Evolutionary conservation across 2,329 filamentous ascomycete genomes (phyloP).

Genomic region (Sporothrix brunneoviolacea): DNA sequence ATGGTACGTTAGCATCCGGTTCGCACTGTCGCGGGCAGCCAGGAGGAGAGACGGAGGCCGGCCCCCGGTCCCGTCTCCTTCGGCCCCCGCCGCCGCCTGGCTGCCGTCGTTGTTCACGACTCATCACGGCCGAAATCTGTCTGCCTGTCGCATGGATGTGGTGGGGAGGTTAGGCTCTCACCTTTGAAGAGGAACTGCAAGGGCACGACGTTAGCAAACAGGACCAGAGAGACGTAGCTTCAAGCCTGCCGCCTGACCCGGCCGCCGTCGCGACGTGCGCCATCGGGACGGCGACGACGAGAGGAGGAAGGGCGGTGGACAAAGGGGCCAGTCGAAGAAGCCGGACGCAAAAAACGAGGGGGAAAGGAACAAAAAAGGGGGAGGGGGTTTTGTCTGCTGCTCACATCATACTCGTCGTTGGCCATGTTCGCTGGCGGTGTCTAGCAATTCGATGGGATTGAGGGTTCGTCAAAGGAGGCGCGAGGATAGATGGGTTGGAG

Average conservation of each 20-base stretch:
- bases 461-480: background rate
- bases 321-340: conserved; percentile 4
- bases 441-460: background rate
- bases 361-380: background rate
- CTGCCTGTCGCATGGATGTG: background rate
- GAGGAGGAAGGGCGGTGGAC: conserved; percentile 3
- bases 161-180: conserved; percentile 35
- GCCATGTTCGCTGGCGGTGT: conserved; percentile 56
- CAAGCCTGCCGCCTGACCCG: background rate
- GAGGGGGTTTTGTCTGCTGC: conserved; percentile 30
- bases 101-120: background rate
- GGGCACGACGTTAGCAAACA: conserved; percentile 11
- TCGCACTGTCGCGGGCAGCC: conserved; percentile 10
- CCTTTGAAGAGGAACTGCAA: conserved; percentile 97
- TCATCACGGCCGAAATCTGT: background rate
- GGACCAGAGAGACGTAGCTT: background rate
- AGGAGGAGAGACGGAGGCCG: too few relatives aligned
- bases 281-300: background rate
- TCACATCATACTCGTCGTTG: conserved; percentile 99
- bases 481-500: background rate
- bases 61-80: background rate
- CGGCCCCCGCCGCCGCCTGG: background rate
- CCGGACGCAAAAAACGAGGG: conserved; percentile 6
- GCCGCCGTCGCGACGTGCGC: background rate
- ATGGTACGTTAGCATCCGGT: conserved; percentile 24